A percentile compares a stretch with the other conserved stretches of the same genome.
Conservation (phyloP, 108 stramenopile species). For the Thalassiosira profunda region DNA sequence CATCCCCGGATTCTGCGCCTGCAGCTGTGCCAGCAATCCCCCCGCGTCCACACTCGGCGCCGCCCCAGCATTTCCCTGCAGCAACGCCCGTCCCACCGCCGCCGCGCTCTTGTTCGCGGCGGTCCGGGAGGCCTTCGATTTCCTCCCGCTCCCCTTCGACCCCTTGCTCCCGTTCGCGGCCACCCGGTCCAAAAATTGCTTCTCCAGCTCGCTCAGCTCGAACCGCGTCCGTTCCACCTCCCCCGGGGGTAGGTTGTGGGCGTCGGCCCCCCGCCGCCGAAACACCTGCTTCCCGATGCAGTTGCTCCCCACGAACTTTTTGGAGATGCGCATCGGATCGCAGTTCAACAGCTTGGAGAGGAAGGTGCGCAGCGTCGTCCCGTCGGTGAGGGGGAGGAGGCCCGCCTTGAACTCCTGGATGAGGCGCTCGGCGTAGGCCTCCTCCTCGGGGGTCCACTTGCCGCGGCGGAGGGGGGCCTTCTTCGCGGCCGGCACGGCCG, state of each 20-base stretch:
- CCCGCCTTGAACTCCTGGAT: conserved; percentile 97
- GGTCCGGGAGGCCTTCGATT: conserved; percentile 1
- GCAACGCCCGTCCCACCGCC: conserved; percentile 73
- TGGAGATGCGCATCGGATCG: conserved; percentile 99
- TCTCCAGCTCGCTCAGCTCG: conserved; percentile 91
- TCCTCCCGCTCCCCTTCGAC: conserved; percentile 10
- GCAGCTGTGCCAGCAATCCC: conserved; percentile 39
- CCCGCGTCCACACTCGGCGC: conserved; percentile 1
- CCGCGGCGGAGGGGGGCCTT: conserved; percentile 64
- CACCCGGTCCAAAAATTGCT: conserved; percentile 92
- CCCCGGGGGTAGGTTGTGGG: conserved; percentile 88
- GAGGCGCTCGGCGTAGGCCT: conserved; percentile 92
- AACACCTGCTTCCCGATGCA: conserved; percentile 98
- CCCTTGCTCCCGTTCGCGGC: conserved; percentile 95
- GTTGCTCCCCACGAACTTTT: conserved; percentile 97
- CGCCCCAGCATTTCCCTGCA: conserved; percentile 32
- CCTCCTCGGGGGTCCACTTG: conserved; percentile 98
- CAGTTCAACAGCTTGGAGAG: conserved; percentile 96
- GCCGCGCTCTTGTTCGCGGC: conserved; percentile 62
- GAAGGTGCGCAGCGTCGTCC: conserved; percentile 96
- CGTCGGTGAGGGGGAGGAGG: conserved; percentile 92
- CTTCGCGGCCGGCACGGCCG: background rate
- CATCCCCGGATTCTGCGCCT: conserved; percentile 21
- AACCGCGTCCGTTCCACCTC: conserved; percentile 85
- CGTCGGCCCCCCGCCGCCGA: conserved; percentile 85